Conservation (phyloP, 2,329 filamentous ascomycete genomes). For the Sporothrix curviconia region DNA sequence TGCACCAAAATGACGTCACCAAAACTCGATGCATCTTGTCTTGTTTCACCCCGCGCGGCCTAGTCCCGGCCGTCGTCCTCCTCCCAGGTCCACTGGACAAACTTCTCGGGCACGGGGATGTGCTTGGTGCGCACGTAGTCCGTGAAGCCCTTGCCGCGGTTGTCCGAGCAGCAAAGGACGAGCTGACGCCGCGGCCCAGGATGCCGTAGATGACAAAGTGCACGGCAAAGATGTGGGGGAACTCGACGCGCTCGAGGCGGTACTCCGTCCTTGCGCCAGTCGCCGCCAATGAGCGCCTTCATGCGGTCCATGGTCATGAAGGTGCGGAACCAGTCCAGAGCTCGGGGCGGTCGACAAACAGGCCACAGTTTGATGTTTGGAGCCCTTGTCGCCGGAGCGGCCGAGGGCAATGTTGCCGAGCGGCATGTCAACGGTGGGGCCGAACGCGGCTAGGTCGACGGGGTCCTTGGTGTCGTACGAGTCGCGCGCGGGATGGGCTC, state of each 20-base stretch:
- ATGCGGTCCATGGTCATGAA: conserved; percentile 31
- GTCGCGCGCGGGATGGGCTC: conserved; percentile 20
- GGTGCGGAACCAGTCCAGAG: conserved; percentile 36
- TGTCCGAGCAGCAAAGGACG: conserved; percentile 41
- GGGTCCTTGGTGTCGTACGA: conserved; percentile 3
- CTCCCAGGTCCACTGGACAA: conserved; percentile 10
- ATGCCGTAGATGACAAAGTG: conserved; percentile 44
- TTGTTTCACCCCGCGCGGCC: not conserved
- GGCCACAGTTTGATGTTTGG: conserved; percentile 29
- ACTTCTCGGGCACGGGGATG: conserved; percentile 32
- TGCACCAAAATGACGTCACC: not conserved
- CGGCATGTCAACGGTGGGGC: conserved; percentile 24
- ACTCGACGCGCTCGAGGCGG: conserved; percentile 40
- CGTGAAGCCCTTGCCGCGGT: conserved; percentile 45
- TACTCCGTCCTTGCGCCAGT: conserved; percentile 31
- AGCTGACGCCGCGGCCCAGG: conserved; percentile 40
- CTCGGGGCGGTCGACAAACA: conserved; percentile 30
- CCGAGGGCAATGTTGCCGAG: conserved; percentile 23
- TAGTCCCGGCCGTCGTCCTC: conserved; percentile 2
- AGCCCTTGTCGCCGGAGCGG: conserved; percentile 30
- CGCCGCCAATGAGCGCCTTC: conserved; percentile 31
- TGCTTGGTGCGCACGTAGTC: conserved; percentile 33
- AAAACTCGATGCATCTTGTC: not conserved
- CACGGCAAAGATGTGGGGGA: conserved; percentile 37
- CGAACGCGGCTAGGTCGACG: conserved; percentile 27